Evolutionary conservation across 768 basidiomycete genomes (phyloP).

Genomic region (Cystoderma amianthinum): DNA sequence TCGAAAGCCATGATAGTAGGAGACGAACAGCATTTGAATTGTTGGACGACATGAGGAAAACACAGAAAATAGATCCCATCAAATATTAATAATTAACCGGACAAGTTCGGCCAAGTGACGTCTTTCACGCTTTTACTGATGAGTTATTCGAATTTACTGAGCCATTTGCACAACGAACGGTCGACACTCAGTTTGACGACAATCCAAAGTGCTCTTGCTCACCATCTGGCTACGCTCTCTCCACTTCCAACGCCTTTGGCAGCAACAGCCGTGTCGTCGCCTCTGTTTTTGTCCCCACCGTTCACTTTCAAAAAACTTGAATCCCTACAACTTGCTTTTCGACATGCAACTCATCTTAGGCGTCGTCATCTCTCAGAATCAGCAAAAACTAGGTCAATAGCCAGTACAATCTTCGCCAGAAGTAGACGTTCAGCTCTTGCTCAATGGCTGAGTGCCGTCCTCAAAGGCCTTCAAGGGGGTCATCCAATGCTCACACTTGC

Average conservation of each 20-base stretch:
- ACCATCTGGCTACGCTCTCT: slow-evolving; percentile 44
- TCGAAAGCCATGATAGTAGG: background rate
- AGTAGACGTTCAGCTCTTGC: slow-evolving; percentile 31
- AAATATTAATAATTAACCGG: background rate
- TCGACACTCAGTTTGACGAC: slow-evolving; percentile 38
- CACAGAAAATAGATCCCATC: background rate
- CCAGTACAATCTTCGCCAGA: slow-evolving; percentile 27
- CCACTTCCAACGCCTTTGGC: slow-evolving; percentile 52
- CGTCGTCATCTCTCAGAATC: slow-evolving; percentile 31
- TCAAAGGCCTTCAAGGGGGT: slow-evolving; percentile 61
- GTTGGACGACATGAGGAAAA: background rate
- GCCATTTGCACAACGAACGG: slow-evolving; percentile 40
- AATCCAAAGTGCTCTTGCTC: slow-evolving; percentile 48
- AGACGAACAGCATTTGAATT: background rate
- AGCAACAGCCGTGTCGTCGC: slow-evolving; percentile 48
- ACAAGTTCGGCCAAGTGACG: background rate
- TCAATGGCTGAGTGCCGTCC: slow-evolving; percentile 43
- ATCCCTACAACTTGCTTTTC: slow-evolving; percentile 46
- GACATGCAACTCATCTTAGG: slow-evolving; percentile 54
- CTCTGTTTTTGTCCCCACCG: slow-evolving; percentile 39
- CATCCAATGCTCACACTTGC: slow-evolving; percentile 55
- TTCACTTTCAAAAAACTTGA: slow-evolving; percentile 40
- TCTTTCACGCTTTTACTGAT: too few relatives aligned
- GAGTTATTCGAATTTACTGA: slow-evolving; percentile 33
- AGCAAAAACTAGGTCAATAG: slow-evolving; percentile 20